These are phyloP conservation scores for Hemileccinum impolitum DNA, from an alignment of 768 basidiomycete genomes.

Conservation along the genomic window DNA sequence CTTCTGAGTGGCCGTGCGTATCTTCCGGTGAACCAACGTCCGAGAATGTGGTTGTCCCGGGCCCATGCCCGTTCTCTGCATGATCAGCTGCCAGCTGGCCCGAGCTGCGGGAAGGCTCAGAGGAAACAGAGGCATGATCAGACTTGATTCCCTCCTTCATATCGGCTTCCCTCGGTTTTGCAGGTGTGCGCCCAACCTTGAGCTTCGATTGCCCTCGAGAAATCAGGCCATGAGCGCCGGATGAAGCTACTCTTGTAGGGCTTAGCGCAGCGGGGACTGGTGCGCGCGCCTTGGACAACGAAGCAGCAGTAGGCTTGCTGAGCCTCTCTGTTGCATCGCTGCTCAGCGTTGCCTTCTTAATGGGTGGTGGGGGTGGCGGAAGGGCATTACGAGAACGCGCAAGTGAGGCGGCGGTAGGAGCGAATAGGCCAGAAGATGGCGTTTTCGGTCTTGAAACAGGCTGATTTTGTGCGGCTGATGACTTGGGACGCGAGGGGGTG, in stretches of 20 bases:
- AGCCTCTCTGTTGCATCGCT: slow-evolving; percentile 59
- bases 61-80: slow-evolving; percentile 26
- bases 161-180: slow-evolving; percentile 23
- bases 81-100: slow-evolving; percentile 19
- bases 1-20: slow-evolving; percentile 15
- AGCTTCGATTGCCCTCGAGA: slow-evolving; percentile 30
- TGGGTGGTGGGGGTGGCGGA: slow-evolving; percentile 43
- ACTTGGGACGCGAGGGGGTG: slow-evolving; percentile 37
- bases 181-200: slow-evolving; percentile 24
- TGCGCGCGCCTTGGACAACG: slow-evolving; percentile 58
- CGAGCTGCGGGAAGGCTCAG: slow-evolving; percentile 21
- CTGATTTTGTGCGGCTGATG: slow-evolving; percentile 25
- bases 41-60: slow-evolving; percentile 11
- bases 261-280: slow-evolving; percentile 14
- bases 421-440: slow-evolving; percentile 65
- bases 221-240: slow-evolving; percentile 25
- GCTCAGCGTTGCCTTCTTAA: slow-evolving; percentile 53
- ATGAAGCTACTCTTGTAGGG: slow-evolving; percentile 25
- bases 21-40: slow-evolving; percentile 20
- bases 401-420: slow-evolving; percentile 80
- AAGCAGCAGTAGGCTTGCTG: slow-evolving; percentile 82
- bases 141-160: slow-evolving; percentile 17
- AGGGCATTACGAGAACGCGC: slow-evolving; percentile 61
- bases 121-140: slow-evolving; percentile 22
- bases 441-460: slow-evolving; percentile 49